These are phyloP conservation scores for Salisapilia sapeloensis DNA, from an alignment of 352 stramenopile genomes.

Conservation along the genomic window DNA sequence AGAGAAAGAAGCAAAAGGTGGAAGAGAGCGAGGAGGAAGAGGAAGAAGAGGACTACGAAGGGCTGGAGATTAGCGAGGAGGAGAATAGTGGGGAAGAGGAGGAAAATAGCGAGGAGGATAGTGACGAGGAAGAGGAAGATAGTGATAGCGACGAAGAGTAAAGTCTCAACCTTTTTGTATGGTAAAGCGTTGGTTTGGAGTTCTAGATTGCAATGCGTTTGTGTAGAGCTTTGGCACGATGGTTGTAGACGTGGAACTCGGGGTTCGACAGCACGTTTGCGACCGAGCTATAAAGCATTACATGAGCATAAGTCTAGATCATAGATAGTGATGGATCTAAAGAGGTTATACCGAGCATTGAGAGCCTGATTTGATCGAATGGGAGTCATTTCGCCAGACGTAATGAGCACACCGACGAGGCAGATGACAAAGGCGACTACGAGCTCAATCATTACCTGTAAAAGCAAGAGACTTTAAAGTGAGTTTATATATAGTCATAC, in stretches of 20 bases:
- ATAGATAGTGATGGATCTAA: neutral
- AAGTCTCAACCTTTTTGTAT: too few species aligned
- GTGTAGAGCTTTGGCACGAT: constrained; percentile 56
- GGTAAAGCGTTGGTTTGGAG: too few species aligned
- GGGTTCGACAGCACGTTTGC: constrained; percentile 38
- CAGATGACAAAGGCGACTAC: constrained; percentile 46
- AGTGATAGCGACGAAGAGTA: constrained; percentile 15
- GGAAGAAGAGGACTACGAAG: constrained; percentile 26
- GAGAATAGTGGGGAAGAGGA: constrained; percentile 75
- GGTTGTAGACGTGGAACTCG: constrained; percentile 74
- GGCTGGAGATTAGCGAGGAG: constrained; percentile 60
- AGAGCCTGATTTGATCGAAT: constrained; percentile 56
- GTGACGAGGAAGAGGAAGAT: constrained; percentile 31
- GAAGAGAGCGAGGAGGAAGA: constrained; percentile 14
- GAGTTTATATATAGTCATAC: neutral
- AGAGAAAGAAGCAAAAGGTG: constrained; percentile 30
- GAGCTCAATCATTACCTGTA: constrained; percentile 53
- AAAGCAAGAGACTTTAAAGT: neutral
- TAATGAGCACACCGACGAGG: constrained; percentile 47
- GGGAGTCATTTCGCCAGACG: constrained; percentile 43
- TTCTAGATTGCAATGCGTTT: constrained; percentile 52
- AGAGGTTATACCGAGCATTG: constrained; percentile 25
- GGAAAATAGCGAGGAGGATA: constrained; percentile 32
- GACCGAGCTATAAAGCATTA: constrained; percentile 23
- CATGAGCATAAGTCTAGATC: neutral